Percentiles rank a stretch among this genome's conserved stretches.
These are phyloP conservation scores for Anastatica hierochuntica DNA, from an alignment of 345 rosid species.

Conservation along the genomic window DNA sequence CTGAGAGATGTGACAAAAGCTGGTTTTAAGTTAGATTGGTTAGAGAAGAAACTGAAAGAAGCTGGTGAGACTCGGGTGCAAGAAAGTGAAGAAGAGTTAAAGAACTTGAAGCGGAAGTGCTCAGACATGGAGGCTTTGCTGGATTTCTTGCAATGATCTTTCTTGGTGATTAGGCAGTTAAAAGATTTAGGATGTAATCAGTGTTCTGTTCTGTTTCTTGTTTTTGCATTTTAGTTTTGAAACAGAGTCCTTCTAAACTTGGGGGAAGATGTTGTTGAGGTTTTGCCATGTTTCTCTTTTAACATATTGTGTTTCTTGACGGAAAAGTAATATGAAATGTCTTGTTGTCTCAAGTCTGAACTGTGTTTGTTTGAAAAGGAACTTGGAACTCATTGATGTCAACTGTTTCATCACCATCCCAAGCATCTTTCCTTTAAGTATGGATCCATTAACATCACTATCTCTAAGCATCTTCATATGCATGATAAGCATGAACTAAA, in stretches of 20 bases:
- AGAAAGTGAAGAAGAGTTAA: neutral
- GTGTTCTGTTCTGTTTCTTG: neutral
- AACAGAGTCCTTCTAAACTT: neutral
- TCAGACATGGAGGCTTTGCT: neutral
- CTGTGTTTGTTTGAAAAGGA: too few species aligned
- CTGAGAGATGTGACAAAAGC: neutral
- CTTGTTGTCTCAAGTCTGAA: too few species aligned
- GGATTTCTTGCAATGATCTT: neutral
- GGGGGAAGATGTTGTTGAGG: neutral
- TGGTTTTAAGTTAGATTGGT: conserved; percentile 1
- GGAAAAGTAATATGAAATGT: neutral
- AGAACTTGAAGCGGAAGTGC: neutral
- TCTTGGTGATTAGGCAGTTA: neutral
- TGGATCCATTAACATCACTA: too few species aligned
- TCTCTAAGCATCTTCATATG: too few species aligned
- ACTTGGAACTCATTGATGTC: too few species aligned
- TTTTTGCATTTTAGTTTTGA: neutral
- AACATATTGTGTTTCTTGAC: neutral
- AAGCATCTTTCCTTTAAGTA: too few species aligned
- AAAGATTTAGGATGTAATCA: too few species aligned
- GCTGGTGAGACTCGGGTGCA: neutral
- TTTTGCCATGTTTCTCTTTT: neutral
- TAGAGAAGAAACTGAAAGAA: neutral
- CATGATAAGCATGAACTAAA: too few species aligned
- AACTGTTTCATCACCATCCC: too few species aligned